phyloP scores from a whole-genome alignment of 208 protist genomes.

The Trypanosoma scelopori region DNA sequence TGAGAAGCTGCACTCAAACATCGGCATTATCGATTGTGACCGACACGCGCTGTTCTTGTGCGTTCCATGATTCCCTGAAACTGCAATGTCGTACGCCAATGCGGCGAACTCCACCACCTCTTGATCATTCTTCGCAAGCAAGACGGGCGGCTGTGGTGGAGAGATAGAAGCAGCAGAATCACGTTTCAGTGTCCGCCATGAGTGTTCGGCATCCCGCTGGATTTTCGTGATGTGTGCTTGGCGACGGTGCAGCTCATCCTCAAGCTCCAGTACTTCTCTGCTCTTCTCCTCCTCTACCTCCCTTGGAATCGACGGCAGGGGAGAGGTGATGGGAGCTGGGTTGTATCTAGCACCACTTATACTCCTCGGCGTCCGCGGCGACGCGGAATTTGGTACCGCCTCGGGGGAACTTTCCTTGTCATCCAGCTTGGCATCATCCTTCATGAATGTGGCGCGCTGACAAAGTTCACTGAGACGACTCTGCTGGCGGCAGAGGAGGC shows the following conservation, averaged over 20 bases:
- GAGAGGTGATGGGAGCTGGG: not conserved
- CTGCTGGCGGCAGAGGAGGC: too few species aligned
- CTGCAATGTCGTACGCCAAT: slow-evolving; percentile 52
- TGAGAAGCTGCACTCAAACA: too few species aligned
- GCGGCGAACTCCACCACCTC: slow-evolving; percentile 61
- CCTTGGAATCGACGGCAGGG: not conserved
- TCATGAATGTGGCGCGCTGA: too few species aligned
- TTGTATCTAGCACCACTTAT: slow-evolving; percentile 11
- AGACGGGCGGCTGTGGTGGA: slow-evolving; percentile 54
- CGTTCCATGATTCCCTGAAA: too few species aligned
- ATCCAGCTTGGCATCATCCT: too few species aligned
- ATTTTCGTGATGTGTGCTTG: slow-evolving; percentile 43
- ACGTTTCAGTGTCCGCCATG: slow-evolving; percentile 15
- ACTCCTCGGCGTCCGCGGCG: not conserved
- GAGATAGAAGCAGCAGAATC: slow-evolving; percentile 19
- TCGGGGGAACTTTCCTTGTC: too few species aligned
- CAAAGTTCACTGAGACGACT: too few species aligned
- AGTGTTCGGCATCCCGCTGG: slow-evolving; percentile 23
- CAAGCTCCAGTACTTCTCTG: slow-evolving; percentile 36
- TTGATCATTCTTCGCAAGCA: slow-evolving; percentile 43
- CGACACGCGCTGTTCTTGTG: too few species aligned
- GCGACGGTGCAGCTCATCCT: slow-evolving; percentile 33
- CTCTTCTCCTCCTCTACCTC: slow-evolving; percentile 18
- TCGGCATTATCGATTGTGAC: too few species aligned
- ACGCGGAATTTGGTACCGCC: not conserved